Base-by-base conservation (phyloP, 192 early-diverging fungal genomes). In the Phlyctochytrium arcticum region DNA sequence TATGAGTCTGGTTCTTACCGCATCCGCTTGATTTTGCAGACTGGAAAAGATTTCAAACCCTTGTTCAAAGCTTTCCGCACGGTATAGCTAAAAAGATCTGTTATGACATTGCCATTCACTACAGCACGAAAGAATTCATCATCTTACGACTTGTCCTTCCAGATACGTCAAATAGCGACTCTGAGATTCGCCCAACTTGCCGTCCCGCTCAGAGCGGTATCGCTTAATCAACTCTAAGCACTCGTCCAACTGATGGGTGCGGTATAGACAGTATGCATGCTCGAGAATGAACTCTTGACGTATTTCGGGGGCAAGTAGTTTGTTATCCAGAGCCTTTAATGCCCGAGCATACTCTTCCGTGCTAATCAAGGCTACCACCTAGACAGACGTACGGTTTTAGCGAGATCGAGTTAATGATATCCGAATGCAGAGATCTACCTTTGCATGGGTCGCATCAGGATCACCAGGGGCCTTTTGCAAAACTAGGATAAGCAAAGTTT, bases 91-190 rank as follows among this genome's bases (percentile, higher is more conserved):
- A 32, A 3, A 32, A 29, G 23, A 6, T 42, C 0, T 27, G 35
- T 51, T 0, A 49, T 42, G 32, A 55, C 35, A 62, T 32, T 39
- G 23, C 36, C 44, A 61, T 17, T 44, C 15, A 44, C 39, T 44
- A n/a, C 39, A 44, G 0, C 2, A n/a, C 21, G 15, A 12, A 44
- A 44, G 39, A 12, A 44, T 44, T 44, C 39, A 19, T 21, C 35
- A 63, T 48, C 65, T 24, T 72, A 89, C 81, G 79, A 87, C 67
- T 77, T 90, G 88, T 26, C 81, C 87, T 65, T 90, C 85, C 29
- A 90, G 58, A 33, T 84, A 80, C 42, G 66, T 58, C 12, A 87
- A 64, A 29, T 73, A 62, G 49, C 71, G 67, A 42, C 68, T 63
- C 6, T 68, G 61, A 37, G 26, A 37, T 15, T 68, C 42, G 19